Conservation (phyloP, 2,329 filamentous ascomycete genomes). For the Emmonsiellopsis sp. region DNA sequence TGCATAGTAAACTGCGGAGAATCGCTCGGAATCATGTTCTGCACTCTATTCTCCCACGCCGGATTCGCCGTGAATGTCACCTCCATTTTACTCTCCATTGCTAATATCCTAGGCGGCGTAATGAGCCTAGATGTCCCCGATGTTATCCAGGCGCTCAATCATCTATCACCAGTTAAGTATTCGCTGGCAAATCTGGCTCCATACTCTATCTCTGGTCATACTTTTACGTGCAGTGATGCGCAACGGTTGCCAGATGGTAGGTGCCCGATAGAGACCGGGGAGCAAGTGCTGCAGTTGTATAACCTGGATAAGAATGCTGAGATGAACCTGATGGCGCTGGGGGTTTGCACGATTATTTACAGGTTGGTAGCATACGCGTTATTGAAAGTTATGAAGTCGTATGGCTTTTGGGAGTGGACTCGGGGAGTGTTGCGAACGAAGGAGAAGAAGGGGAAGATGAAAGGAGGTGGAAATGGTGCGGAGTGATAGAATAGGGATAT, state of each 20-base stretch:
- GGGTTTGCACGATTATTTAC: constrained; percentile 55
- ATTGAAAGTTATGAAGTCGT: constrained; percentile 17
- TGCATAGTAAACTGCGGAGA: constrained; percentile 67
- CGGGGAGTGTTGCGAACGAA: background rate
- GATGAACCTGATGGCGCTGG: constrained; percentile 54
- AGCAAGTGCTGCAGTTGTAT: constrained; percentile 59
- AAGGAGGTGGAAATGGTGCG: background rate
- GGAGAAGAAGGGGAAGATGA: background rate
- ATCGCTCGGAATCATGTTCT: constrained; percentile 69
- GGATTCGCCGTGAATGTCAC: constrained; percentile 69
- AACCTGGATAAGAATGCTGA: constrained; percentile 53
- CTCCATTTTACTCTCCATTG: constrained; percentile 58
- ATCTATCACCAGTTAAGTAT: constrained; percentile 63
- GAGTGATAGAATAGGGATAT: background rate
- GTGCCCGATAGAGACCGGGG: constrained; percentile 57
- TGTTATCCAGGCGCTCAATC: constrained; percentile 59
- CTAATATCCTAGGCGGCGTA: constrained; percentile 61
- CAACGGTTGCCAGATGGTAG: constrained; percentile 51
- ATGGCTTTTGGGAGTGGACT: constrained; percentile 7
- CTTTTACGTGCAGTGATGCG: constrained; percentile 53
- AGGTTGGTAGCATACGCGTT: constrained; percentile 42
- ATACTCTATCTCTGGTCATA: constrained; percentile 51
- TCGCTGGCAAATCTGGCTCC: constrained; percentile 56
- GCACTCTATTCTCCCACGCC: constrained; percentile 63
- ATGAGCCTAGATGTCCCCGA: constrained; percentile 60